Evolutionary conservation across 2,329 filamentous ascomycete genomes (phyloP), one percentile per base, ranked within the genome.

Genomic region (Talaromyces sp.): DNA sequence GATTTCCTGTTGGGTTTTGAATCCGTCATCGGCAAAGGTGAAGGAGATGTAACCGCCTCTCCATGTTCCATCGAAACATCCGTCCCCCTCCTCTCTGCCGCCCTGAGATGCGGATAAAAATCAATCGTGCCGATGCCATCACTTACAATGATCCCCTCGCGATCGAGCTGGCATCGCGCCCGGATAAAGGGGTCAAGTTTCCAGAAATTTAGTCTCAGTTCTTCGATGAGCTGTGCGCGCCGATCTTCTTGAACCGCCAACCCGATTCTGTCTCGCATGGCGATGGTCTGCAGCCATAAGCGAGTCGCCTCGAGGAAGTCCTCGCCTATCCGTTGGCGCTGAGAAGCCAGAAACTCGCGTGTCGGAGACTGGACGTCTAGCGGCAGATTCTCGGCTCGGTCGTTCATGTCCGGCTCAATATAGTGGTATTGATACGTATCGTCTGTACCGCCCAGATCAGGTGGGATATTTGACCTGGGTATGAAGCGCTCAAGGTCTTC

Each of bases 381-480:
- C 19, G 64, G 27, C 24, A 66, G 27, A 8, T 58, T 90, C 67
- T 78, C 79, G 56, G 86, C 85, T 73, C 97, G 94, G 78, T 98
- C 94, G 22, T 87, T 88, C 0, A 84, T 73, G 0, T 83, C 73
- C 0, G 94, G 93, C 77, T 97, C 93, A 14, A 89, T 79, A 73
- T 93, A 98, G 67, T 84, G 78, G 79, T 96, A 97, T 41, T 85
- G 81, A 88, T 90, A 97, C 67, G 92, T 83, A 70, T 97, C 92
- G 8, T 89, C 85, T 19, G 59, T 49, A 43, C 94, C 94, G 24
- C 92, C 93, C 5, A 97, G 82, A 66, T 96, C 92, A 71, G 89
- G 89, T 57, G 89, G 86, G 67, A 97, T 90, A 59, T 89, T 87
- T 43, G 82, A 81, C 39, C 82, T 81, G 5, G 86, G 83, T 63